phyloP scores from a whole-genome alignment of 2,329 filamentous ascomycete genomes.

The Aciculosporium take region DNA sequence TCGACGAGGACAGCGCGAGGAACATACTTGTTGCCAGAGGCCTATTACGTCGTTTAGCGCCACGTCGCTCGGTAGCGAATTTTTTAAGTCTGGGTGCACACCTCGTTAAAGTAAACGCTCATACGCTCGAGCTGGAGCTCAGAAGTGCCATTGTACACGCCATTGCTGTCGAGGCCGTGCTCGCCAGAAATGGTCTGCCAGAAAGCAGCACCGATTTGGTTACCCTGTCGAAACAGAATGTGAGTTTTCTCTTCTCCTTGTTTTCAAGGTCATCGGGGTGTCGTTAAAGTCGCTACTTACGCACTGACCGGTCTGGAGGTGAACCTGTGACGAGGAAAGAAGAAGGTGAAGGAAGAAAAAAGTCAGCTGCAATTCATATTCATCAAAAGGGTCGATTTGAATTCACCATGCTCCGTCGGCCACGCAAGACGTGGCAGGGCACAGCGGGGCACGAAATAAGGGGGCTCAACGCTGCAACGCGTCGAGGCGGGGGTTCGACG shows the following conservation, averaged over 20 bases:
- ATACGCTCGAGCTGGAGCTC: constrained; percentile 99
- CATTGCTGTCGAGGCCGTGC: constrained; percentile 95
- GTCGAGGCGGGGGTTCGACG: constrained; percentile 15
- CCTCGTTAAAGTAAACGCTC: constrained; percentile 95
- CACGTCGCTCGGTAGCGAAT: too few species aligned
- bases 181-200: constrained; percentile 83
- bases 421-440: constrained; percentile 1
- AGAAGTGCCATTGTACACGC: constrained; percentile 98
- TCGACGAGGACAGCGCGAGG: constrained; percentile 98
- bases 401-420: background rate
- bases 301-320: constrained; percentile 99
- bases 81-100: too few species aligned
- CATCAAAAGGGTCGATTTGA: background rate
- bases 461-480: constrained; percentile 25
- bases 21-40: constrained; percentile 95
- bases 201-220: constrained; percentile 99
- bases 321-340: constrained; percentile 59
- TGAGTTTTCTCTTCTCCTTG: constrained; percentile 22
- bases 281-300: constrained; percentile 36
- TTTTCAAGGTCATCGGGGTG: background rate
- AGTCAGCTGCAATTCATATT: constrained; percentile 33
- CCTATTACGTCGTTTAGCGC: constrained; percentile 42
- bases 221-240: constrained; percentile 53
- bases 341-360: constrained; percentile 26
- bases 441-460: constrained; percentile 25